Conservation (phyloP, 768 basidiomycete genomes). For the Termitomyces sp. region DNA sequence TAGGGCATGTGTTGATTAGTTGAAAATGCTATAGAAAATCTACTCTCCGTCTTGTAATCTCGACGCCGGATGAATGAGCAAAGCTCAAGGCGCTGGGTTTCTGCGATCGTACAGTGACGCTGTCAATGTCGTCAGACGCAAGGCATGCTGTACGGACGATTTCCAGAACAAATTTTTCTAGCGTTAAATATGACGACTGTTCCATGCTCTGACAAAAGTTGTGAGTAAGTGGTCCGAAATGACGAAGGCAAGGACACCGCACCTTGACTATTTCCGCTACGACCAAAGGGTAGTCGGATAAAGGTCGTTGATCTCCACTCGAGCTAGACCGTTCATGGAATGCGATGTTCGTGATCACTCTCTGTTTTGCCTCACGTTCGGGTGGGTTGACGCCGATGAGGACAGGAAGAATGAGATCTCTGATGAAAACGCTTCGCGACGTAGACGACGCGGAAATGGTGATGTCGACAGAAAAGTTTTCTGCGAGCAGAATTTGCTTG, state of each 20-base stretch:
- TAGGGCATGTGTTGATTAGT: background rate
- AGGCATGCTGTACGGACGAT: conserved; percentile 35
- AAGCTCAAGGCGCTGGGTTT: conserved; percentile 72
- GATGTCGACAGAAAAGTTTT: conserved; percentile 34
- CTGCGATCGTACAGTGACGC: conserved; percentile 48
- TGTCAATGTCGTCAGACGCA: conserved; percentile 23
- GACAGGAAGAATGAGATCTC: conserved; percentile 41
- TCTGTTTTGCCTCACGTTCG: conserved; percentile 60
- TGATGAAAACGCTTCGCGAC: conserved; percentile 30
- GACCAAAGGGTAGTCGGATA: conserved; percentile 32
- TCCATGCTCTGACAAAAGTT: conserved; percentile 36
- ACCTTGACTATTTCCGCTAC: conserved; percentile 30
- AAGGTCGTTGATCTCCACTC: conserved; percentile 7
- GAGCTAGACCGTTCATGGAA: conserved; percentile 28
- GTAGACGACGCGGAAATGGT: conserved; percentile 10
- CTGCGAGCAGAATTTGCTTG: conserved; percentile 48
- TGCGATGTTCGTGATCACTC: conserved; percentile 48
- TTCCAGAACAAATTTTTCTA: conserved; percentile 52
- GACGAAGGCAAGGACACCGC: background rate
- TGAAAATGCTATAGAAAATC: conserved; percentile 12
- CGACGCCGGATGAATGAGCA: conserved; percentile 57
- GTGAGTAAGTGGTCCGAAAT: background rate
- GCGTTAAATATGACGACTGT: conserved; percentile 46
- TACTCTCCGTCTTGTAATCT: conserved; percentile 41
- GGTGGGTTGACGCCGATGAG: conserved; percentile 71